Evolutionary conservation across 257 asterid species (phyloP).

Genomic region (Primulina huaijiensis): DNA sequence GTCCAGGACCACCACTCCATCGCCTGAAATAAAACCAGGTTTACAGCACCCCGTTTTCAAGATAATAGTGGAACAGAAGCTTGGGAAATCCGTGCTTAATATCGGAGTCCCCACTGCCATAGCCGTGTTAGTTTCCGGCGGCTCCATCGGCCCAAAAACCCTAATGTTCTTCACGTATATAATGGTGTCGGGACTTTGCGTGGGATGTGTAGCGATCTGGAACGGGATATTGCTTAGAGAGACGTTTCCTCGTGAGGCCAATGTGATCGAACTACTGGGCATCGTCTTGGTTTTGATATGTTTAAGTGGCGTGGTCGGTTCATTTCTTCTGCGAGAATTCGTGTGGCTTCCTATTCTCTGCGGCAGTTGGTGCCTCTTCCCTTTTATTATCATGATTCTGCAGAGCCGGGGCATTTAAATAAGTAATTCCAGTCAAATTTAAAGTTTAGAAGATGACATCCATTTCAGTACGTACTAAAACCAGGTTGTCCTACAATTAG

Average conservation of each 20-base stretch:
- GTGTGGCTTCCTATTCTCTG: neutral
- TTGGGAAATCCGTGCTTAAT: neutral
- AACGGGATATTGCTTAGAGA: constrained; percentile 10
- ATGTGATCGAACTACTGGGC: neutral
- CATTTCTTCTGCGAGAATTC: neutral
- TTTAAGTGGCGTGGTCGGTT: neutral
- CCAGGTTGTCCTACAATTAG: neutral
- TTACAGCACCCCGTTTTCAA: neutral
- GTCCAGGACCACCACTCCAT: too few relatives aligned
- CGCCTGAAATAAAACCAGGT: neutral
- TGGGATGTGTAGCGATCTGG: constrained; percentile 1
- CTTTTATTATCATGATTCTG: constrained; percentile 1
- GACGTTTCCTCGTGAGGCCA: neutral
- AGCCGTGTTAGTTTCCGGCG: neutral
- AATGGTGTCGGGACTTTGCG: neutral
- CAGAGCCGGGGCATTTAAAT: neutral
- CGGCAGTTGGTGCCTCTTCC: neutral
- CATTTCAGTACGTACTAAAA: too few relatives aligned
- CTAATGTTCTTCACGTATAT: neutral
- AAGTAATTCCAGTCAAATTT: too few relatives aligned
- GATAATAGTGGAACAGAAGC: neutral
- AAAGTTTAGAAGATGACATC: neutral
- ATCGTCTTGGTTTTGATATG: neutral
- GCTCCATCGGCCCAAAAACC: neutral
- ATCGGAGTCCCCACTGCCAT: neutral